Evolutionary conservation across 768 basidiomycete species (phyloP), one percentile per base, ranked within the genome.

Genomic region (Leucosporidium yakuticum): DNA sequence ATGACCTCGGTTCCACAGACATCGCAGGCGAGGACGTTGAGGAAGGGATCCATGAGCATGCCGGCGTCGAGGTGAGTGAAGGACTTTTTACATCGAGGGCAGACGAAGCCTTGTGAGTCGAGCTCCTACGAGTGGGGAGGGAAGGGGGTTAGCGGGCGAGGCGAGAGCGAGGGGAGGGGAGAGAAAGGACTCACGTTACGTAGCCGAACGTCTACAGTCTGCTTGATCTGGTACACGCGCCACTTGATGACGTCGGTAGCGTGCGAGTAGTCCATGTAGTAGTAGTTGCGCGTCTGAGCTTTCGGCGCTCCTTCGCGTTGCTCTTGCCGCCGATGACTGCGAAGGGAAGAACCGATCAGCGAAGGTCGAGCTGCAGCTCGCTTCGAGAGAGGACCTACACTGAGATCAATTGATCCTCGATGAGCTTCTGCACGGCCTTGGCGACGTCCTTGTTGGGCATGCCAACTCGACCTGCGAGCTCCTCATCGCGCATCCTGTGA

Each of bases 171-270:
- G n/a, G n/a, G 31, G 51, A 23, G 21, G 19, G 32, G 47, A 44
- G 29, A 56, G 51, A 17, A 27, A 31, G 49, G 36, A 62, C 71
- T 21, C 9, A 76, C 94, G 79, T 94, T 91, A 71, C 92, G 88
- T 73, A 95, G 82, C 62, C 87, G 87, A 39, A 88, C 87, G 80
- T 98, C 93, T 70, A 99, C 91, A 68, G 86, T 85, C 69, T 87
- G 84, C 70, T 90, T 84, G 91, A 97, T 93, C 77, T 90, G 89
- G 7, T 90, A 90, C 63, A 98, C 86, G 50, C 94, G 84, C 91
- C 95, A 99, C 79, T 98, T 97, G 79, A 95, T 90, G 56, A 98
- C 93, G 79, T 98, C 93, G 80, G 91, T 93, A 77, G 97, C 94
- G 76, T 87, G 86, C 75, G 91, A 86, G 79, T 95, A 93, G 80